Percentiles rank a stretch among this genome's conserved stretches.
Conservation (phyloP, 345 rosid species). For the Citrus mangshanensis region DNA sequence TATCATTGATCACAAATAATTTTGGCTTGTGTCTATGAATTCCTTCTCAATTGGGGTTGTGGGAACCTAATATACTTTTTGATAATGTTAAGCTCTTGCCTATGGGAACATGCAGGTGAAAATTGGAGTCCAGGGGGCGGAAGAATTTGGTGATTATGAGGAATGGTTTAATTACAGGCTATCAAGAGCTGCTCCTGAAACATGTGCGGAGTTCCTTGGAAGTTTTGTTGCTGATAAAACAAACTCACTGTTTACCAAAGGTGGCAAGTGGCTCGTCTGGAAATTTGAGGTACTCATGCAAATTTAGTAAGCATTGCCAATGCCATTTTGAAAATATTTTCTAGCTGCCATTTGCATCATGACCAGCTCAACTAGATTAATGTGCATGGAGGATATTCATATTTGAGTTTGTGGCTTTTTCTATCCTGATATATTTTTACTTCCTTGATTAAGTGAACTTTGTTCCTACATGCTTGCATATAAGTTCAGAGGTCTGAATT, state of each 20-base stretch:
- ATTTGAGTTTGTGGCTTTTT: background rate
- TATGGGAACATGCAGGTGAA: constrained; percentile 53
- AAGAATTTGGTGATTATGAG: constrained; percentile 84
- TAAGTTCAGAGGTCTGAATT: constrained; percentile 1
- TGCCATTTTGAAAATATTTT: background rate
- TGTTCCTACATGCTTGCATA: background rate
- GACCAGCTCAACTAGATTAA: background rate
- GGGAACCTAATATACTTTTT: background rate
- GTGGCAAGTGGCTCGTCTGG: constrained; percentile 99
- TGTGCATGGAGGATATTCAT: background rate
- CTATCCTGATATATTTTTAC: background rate
- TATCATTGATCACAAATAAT: background rate
- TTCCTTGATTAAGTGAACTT: constrained; percentile 12
- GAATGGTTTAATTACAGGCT: constrained; percentile 98
- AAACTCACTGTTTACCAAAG: constrained; percentile 54
- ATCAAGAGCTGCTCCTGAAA: constrained; percentile 96
- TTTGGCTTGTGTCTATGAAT: background rate
- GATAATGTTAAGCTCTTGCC: background rate
- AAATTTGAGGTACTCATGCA: constrained; percentile 71
- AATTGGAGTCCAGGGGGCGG: constrained; percentile 76
- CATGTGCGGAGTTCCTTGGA: constrained; percentile 91
- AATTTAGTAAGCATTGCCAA: constrained; percentile 3
- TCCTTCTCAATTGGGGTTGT: background rate
- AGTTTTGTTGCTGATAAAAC: constrained; percentile 82
- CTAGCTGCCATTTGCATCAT: background rate